A percentile compares a stretch with the other conserved stretches of the same genome.
Evolutionary conservation across 75 land plant species (phyloP).

Genomic region (Picea sitchensis): DNA sequence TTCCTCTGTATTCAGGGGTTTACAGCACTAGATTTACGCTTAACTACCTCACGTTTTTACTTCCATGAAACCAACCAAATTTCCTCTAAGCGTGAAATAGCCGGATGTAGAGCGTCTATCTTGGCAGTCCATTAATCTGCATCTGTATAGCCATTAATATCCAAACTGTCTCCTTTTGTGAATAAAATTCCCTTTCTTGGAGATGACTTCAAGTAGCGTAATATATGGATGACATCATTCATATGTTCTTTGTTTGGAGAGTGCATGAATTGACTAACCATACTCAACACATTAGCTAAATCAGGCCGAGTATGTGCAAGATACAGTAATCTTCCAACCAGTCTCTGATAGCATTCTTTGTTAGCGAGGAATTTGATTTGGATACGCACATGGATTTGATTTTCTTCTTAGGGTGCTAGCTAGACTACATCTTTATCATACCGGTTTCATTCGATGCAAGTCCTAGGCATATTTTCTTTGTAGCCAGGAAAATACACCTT

Average conservation of each 20-base stretch:
- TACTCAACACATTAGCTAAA: slow-evolving; percentile 19
- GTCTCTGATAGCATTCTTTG: slow-evolving; percentile 10
- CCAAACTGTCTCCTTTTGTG: not conserved
- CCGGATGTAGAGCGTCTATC: not conserved
- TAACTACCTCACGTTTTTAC: not conserved
- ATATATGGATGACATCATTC: slow-evolving; percentile 11
- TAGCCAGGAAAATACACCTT: not conserved
- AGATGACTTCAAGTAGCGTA: slow-evolving; percentile 18
- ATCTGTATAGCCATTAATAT: not conserved
- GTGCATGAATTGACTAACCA: slow-evolving; percentile 32
- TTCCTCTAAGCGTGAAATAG: not conserved
- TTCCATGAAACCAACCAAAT: not conserved
- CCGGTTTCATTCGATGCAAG: not conserved
- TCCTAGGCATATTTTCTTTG: not conserved
- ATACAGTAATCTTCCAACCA: slow-evolving; percentile 23
- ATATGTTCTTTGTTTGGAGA: slow-evolving; percentile 16
- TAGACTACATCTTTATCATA: not conserved
- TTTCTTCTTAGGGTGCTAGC: not conserved
- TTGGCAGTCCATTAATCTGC: not conserved
- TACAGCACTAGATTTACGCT: not conserved
- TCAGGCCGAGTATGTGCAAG: slow-evolving; percentile 17
- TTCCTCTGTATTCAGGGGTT: not conserved
- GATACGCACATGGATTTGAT: not conserved
- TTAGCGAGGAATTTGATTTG: slow-evolving; percentile 5
- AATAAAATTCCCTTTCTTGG: slow-evolving; percentile 17